Evolutionary conservation across 2,329 filamentous ascomycete species (phyloP).

Genomic region (Penicillium sp.): DNA sequence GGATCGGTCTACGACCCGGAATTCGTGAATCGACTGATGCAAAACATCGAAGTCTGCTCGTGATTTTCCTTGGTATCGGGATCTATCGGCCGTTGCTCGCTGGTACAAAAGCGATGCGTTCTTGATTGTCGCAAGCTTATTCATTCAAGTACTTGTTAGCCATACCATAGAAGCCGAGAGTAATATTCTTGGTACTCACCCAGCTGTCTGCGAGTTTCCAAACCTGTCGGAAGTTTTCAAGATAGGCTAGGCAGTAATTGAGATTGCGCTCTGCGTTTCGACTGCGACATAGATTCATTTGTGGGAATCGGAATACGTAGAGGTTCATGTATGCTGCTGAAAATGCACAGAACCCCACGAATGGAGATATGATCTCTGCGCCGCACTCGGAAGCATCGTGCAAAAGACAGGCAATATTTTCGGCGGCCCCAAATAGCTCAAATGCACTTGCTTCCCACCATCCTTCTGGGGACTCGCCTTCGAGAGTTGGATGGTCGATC

Average conservation of each 20-base stretch:
- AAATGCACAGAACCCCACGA: constrained; percentile 53
- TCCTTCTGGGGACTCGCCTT: constrained; percentile 41
- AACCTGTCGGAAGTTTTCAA: constrained; percentile 17
- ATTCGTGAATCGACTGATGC: constrained; percentile 23
- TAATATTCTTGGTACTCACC: no score
- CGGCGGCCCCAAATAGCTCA: constrained; percentile 43
- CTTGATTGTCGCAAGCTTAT: constrained; percentile 21
- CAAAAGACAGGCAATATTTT: constrained; percentile 41
- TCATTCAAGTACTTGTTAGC: background rate
- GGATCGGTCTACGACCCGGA: constrained; percentile 17
- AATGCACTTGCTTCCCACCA: constrained; percentile 48
- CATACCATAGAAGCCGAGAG: no score
- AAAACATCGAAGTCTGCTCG: constrained; percentile 20
- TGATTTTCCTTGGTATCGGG: constrained; percentile 21
- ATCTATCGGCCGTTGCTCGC: constrained; percentile 18
- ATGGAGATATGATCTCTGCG: constrained; percentile 46
- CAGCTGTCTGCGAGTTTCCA: constrained; percentile 23
- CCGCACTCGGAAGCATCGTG: constrained; percentile 45
- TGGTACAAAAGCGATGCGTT: constrained; percentile 20
- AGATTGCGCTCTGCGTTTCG: constrained; percentile 13
- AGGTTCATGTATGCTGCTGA: constrained; percentile 50
- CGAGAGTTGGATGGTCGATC: constrained; percentile 46
- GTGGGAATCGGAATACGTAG: constrained; percentile 46
- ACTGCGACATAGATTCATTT: constrained; percentile 46
- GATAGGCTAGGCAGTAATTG: constrained; percentile 17